Evolutionary conservation across 1,139 yeast genomes (phyloP), one percentile per base, ranked within the genome.

Genomic region (Chernovozyma aurita): DNA sequence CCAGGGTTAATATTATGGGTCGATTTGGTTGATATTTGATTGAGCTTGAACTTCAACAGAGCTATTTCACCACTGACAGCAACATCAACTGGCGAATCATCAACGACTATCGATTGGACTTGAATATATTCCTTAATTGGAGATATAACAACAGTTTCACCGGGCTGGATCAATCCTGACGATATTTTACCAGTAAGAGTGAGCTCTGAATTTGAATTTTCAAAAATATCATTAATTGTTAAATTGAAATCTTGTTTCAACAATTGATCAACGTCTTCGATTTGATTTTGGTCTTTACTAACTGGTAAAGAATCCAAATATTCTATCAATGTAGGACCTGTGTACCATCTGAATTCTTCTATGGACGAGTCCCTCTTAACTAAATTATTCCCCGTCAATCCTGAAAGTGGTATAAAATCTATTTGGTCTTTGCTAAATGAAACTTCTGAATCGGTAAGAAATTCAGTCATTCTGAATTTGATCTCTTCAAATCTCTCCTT

Each of bases 321-420:
- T 30, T 73, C 73, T 6, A 86, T 63, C 30, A 92, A 61, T 0
- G 88, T 76, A 1, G 78, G 78, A 1, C 92, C 90, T 5, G 54
- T 53, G 50, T 81, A 82, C 94, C 95, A 84, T 13, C 48, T 50
- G 58, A 70, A 42, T 47, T 56, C 46, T 43, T 64, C 36, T 45
- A 54, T 40, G 2, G 49, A 52, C 0, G 39, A 37, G 18, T 70
- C 65, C 31, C 61, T 55, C 24, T 70, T 70, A 11, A 79, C 80
- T 6, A 92, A 88, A 55, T 92, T 92, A 36, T 74, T 79, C 18
- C 99, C 98, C 1, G 78, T 65, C 32, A 86, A 71, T 0, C 97
- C 98, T 28, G 95, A 83, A 31, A 86, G 77, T 9, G 99, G 98
- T 3, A 92, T 72, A 59, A 84, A 88, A 4, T 63, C 57, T 4